phyloP scores from a whole-genome alignment of 2,329 filamentous ascomycete genomes.

The Boeremia exigua region DNA sequence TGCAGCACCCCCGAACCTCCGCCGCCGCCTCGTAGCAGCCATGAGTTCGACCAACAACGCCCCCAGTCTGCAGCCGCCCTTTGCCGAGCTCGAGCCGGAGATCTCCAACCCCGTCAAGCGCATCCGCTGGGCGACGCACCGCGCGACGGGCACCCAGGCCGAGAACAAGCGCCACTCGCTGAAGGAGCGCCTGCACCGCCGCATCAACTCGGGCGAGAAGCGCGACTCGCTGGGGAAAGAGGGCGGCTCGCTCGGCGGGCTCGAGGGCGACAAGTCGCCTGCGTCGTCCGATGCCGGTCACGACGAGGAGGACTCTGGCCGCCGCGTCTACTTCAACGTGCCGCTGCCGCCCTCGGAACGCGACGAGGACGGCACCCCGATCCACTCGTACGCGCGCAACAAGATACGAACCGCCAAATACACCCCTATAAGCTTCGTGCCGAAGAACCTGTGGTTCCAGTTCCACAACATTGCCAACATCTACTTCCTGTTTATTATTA shows the following conservation, averaged over 20 bases:
- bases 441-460: conserved; percentile 96
- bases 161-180: conserved; percentile 82
- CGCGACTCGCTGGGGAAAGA: conserved; percentile 50
- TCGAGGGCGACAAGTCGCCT: conserved; percentile 52
- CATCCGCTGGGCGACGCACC: conserved; percentile 95
- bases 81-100: conserved; percentile 52
- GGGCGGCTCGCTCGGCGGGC: conserved; percentile 22
- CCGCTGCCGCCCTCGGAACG: conserved; percentile 75
- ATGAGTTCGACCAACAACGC: conserved; percentile 21
- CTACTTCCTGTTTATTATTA: conserved; percentile 96
- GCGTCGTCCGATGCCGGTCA: conserved; percentile 49
- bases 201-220: conserved; percentile 70
- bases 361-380: conserved; percentile 81
- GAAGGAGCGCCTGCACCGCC: conserved; percentile 74
- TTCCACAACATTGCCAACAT: conserved; percentile 99
- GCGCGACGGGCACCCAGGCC: conserved; percentile 76
- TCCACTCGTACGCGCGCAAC: conserved; percentile 78
- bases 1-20: conserved; percentile 32
- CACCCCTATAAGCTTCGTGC: conserved; percentile 90
- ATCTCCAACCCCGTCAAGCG: conserved; percentile 72
- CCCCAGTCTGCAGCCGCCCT: conserved; percentile 18
- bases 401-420: conserved; percentile 99
- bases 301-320: conserved; percentile 46
- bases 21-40: conserved; percentile 17
- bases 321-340: conserved; percentile 84